Base-by-base conservation (phyloP, 2,329 filamentous ascomycete genomes). In the Rhexocercosporidium sp. region DNA sequence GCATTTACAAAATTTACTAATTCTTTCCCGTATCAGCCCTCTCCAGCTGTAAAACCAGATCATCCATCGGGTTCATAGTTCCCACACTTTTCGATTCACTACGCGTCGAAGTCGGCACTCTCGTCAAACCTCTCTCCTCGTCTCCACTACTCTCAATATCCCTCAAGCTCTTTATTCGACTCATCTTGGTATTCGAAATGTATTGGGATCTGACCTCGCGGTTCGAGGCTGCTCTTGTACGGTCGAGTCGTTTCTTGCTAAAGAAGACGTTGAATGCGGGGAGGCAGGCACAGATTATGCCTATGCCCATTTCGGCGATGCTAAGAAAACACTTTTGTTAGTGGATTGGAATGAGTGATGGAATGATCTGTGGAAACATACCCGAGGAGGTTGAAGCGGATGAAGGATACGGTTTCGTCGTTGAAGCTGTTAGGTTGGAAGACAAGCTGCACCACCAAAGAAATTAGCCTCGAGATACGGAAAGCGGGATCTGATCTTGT, bases 381-480 rank as follows among this genome's bases (percentile, higher is more conserved):
- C 62, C 53, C 62, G 7, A 64, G 62, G 29, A 69, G 65, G 37
- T 69, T 64, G 49, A 69, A 69, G 4, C 65, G 62, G 11, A 67
- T 59, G 53, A 65, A 65, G 1, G 57, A 62, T 1, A 67, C 51
- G 1, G 67, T 69, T 12, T 60, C 53, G 46, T 69, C 59, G 25
- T 44, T 34, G 22, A 66, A 67, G 31, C 60, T 62, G 18, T 66
- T 57, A 9, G 64, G 59, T 27, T 66, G 65, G 18, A 69, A 64
- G 1, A 67, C 68, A 12, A 70, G 39, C 54, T 57, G 31, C 3
- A 22, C 8, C 14, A 18, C 8, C 18, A 2, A n/a, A n/a, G 7
- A n/a, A 44, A 18, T 44, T 44, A 44, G 39, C 18, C 12, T 11
- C 8, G 0, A 37, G 12, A 11, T 37, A 37, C 34, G 12, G 0